Evolutionary conservation across 257 asterid species (phyloP).

Genomic region (Salvia rosmarinus): DNA sequence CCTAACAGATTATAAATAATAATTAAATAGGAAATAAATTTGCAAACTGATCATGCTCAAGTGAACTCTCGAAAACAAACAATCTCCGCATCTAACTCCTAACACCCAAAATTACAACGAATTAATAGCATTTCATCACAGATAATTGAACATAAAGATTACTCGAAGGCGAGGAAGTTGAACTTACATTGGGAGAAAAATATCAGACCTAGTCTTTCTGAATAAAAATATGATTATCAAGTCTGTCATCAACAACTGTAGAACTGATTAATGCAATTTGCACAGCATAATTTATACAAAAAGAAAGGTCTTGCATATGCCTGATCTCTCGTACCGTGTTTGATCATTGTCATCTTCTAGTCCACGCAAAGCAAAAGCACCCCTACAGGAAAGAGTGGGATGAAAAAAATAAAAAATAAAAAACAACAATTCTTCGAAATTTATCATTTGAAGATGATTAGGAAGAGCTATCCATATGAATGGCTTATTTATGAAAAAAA

Average conservation of each 20-base stretch:
- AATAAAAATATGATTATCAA: neutral
- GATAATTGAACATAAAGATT: constrained; percentile 6
- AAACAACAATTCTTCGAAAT: neutral
- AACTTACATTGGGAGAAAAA: neutral
- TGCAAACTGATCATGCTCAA: too few species aligned
- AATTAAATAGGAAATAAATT: too few species aligned
- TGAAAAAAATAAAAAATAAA: neutral
- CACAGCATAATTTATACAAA: constrained; percentile 17
- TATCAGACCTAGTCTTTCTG: neutral
- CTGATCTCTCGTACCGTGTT: neutral
- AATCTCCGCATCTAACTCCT: neutral
- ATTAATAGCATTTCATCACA: neutral
- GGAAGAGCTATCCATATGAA: neutral
- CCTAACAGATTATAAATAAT: too few species aligned
- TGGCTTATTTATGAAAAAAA: neutral
- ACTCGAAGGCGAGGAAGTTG: neutral
- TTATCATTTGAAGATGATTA: neutral
- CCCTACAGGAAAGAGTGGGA: constrained; percentile 39
- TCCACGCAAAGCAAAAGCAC: constrained; percentile 65
- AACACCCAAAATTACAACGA: constrained; percentile 5
- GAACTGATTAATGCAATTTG: neutral
- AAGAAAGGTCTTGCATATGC: neutral
- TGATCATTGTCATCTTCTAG: constrained; percentile 39
- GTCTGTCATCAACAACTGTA: neutral
- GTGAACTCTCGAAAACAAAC: too few species aligned